These are phyloP conservation scores for Tuber aestivum DNA, from an alignment of 495 filamentous ascomycete species.

Conservation along the genomic window DNA sequence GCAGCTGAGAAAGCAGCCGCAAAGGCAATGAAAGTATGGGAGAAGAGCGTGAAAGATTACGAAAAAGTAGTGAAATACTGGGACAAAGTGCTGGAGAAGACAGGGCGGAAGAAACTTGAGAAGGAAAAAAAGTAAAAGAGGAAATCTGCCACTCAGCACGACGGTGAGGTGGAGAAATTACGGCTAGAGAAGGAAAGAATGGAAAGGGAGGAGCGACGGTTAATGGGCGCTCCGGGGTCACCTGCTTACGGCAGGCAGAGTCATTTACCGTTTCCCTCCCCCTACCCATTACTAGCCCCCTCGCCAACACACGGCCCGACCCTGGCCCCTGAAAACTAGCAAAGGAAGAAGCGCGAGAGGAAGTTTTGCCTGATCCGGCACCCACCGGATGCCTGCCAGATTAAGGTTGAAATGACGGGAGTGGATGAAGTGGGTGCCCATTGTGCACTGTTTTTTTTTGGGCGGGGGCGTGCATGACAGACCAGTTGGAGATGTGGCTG, in stretches of 20 bases:
- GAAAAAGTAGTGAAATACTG: constrained; percentile 58
- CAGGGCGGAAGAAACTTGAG: constrained; percentile 52
- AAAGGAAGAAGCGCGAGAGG: constrained; percentile 51
- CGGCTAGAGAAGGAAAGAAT: not conserved
- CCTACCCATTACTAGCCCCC: constrained; percentile 4
- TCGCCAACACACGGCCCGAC: not conserved
- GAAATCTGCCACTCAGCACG: constrained; percentile 1
- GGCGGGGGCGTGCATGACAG: constrained; percentile 61
- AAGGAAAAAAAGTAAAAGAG: constrained; percentile 47
- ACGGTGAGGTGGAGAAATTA: not conserved
- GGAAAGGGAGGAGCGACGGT: not conserved
- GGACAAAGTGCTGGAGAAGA: constrained; percentile 51
- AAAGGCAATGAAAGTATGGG: constrained; percentile 52
- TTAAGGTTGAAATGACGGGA: constrained; percentile 68
- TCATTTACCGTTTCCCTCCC: not conserved
- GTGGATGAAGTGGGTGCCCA: constrained; percentile 84
- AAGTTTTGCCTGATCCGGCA: constrained; percentile 74
- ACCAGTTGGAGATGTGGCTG: constrained; percentile 68
- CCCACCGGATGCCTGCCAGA: constrained; percentile 62
- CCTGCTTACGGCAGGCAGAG: not conserved
- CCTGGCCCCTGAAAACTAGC: constrained; percentile 8
- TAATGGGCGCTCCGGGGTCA: not conserved
- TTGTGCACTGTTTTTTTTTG: constrained; percentile 70
- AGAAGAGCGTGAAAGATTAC: constrained; percentile 58
- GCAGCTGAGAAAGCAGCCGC: constrained; percentile 56